These are phyloP conservation scores for Dinochytrium kinnereticum DNA, from an alignment of 371 early-diverging fungal genomes.

Conservation along the genomic window DNA sequence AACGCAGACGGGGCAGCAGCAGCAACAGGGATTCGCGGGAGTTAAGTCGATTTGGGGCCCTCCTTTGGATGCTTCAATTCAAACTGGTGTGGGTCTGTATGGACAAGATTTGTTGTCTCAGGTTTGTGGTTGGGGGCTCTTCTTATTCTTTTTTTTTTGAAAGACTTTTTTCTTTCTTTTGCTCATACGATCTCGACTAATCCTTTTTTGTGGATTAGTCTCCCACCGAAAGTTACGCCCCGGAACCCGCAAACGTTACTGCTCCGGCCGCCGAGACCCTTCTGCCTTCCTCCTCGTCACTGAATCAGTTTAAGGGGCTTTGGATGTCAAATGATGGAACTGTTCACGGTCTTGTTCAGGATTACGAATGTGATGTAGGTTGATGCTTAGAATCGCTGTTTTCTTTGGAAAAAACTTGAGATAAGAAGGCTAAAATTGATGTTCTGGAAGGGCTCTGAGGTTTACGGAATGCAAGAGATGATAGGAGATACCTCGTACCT, in stretches of 20 bases:
- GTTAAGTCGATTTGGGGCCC: conserved; percentile 19
- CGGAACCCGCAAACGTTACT: background rate
- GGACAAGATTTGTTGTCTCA: conserved; percentile 10
- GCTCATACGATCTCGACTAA: no score
- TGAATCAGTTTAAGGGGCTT: background rate
- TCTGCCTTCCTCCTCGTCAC: background rate
- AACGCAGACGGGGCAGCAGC: no score
- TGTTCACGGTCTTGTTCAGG: background rate
- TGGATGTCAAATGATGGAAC: background rate
- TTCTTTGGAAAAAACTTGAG: no score
- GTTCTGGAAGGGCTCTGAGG: background rate
- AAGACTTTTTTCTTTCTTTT: no score
- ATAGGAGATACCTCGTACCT: background rate
- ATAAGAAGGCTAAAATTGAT: no score
- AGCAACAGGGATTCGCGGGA: background rate
- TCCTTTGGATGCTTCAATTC: background rate
- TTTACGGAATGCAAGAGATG: conserved; percentile 15
- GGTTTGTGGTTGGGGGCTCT: no score
- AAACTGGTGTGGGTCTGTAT: background rate
- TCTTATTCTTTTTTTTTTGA: no score
- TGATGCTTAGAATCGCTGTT: background rate
- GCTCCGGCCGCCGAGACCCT: conserved; percentile 1
- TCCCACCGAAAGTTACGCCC: background rate
- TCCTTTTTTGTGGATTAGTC: no score
- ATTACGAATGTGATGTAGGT: background rate